Evolutionary conservation across 768 basidiomycete genomes (phyloP).

Genomic region (Flagelloscypha sp.): DNA sequence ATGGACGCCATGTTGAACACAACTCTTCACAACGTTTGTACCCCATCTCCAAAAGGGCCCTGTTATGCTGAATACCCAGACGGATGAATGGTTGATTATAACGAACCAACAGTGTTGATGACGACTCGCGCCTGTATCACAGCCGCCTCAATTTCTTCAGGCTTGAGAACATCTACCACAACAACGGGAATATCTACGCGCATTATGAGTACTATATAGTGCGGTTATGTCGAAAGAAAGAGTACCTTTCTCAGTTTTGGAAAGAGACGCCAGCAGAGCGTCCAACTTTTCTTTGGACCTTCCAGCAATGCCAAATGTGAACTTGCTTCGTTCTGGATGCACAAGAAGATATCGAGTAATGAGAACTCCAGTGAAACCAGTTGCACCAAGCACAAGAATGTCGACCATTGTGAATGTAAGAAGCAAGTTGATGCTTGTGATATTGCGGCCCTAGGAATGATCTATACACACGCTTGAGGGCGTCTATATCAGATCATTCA

Average conservation of each 20-base stretch:
- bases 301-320: slow-evolving; percentile 64
- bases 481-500: too few species aligned
- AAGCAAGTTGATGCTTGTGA: too few species aligned
- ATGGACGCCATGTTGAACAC: slow-evolving; percentile 65
- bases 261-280: slow-evolving; percentile 37
- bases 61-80: too few species aligned
- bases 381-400: slow-evolving; percentile 67
- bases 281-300: slow-evolving; percentile 59
- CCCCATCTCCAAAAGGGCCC: slow-evolving; percentile 68
- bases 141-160: slow-evolving; percentile 42
- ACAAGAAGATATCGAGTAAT: slow-evolving; percentile 56
- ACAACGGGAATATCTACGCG: slow-evolving; percentile 35
- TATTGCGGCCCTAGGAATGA: too few species aligned
- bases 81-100: too few species aligned
- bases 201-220: too few species aligned
- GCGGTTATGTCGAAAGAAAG: too few species aligned
- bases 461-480: too few species aligned
- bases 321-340: slow-evolving; percentile 51
- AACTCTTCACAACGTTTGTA: slow-evolving; percentile 65
- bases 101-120: slow-evolving; percentile 71
- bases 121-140: slow-evolving; percentile 58
- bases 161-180: slow-evolving; percentile 52
- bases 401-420: slow-evolving; percentile 31
- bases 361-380: slow-evolving; percentile 67
- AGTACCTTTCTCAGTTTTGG: too few species aligned